phyloP scores from a whole-genome alignment of 495 filamentous ascomycete genomes.

The Xylaria castorea region DNA sequence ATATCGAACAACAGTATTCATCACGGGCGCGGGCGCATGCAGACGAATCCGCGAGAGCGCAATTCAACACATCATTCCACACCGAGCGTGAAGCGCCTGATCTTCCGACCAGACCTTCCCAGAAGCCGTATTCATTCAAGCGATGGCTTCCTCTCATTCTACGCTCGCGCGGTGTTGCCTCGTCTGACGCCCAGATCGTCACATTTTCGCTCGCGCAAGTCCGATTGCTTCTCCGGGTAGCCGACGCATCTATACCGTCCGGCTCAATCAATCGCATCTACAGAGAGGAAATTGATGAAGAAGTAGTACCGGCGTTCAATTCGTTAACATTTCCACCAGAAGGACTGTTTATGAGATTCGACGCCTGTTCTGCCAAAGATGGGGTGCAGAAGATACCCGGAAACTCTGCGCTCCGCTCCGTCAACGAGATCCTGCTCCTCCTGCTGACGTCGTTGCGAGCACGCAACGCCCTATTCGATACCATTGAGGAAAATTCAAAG shows the following conservation, averaged over 20 bases:
- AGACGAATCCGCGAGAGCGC: background rate
- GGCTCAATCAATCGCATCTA: constrained; percentile 27
- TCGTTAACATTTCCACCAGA: constrained; percentile 32
- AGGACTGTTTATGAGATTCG: constrained; percentile 43
- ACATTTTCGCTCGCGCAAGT: constrained; percentile 21
- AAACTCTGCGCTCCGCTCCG: constrained; percentile 28
- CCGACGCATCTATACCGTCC: constrained; percentile 29
- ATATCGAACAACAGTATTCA: constrained; percentile 21
- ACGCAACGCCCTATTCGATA: constrained; percentile 30
- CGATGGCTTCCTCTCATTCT: constrained; percentile 40
- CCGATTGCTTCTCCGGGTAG: constrained; percentile 27
- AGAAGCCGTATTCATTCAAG: constrained; percentile 35
- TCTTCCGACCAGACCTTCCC: constrained; percentile 25
- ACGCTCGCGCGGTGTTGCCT: constrained; percentile 20
- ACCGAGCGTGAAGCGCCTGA: constrained; percentile 32
- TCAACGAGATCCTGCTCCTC: constrained; percentile 35
- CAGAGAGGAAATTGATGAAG: constrained; percentile 31
- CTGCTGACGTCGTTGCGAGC: constrained; percentile 40
- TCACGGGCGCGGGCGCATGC: constrained; percentile 8
- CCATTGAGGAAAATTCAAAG: constrained; percentile 5
- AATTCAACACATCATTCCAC: constrained; percentile 39
- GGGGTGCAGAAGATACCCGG: constrained; percentile 30
- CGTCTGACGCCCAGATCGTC: constrained; percentile 27
- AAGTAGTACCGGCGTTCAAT: constrained; percentile 29
- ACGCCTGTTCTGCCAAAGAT: constrained; percentile 45